Evolutionary conservation across 2,329 filamentous ascomycete species (phyloP).

Genomic region (Ophiocordyceps australis): DNA sequence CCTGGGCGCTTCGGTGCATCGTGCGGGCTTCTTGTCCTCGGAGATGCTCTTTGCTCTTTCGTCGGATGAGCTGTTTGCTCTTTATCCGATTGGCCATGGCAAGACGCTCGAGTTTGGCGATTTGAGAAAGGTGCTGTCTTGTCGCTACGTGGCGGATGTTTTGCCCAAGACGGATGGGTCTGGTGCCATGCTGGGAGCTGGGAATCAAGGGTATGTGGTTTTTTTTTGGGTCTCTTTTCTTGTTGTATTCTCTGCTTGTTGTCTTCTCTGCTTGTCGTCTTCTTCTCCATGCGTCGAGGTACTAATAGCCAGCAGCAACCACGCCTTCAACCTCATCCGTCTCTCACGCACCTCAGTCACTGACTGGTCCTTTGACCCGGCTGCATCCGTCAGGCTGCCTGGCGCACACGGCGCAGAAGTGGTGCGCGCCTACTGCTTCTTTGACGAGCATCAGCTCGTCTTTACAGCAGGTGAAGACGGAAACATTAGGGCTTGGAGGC

Average conservation of each 20-base stretch:
- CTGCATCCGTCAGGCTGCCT: conserved; percentile 36
- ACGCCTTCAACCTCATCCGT: conserved; percentile 42
- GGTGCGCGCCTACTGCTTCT: conserved; percentile 44
- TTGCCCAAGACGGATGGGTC: conserved; percentile 37
- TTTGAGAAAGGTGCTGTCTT: conserved; percentile 42
- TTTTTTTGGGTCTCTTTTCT: conserved; percentile 1
- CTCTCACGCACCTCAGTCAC: conserved; percentile 24
- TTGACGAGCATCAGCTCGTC: conserved; percentile 38
- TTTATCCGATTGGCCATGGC: conserved; percentile 50
- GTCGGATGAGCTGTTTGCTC: conserved; percentile 60
- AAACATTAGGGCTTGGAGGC: conserved; percentile 35
- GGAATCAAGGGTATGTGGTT: conserved; percentile 44
- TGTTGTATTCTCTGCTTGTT: too few relatives aligned
- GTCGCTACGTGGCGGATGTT: conserved; percentile 59
- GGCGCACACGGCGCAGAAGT: conserved; percentile 47
- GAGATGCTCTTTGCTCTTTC: conserved; percentile 54
- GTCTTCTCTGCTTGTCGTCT: too few relatives aligned
- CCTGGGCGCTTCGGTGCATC: conserved; percentile 56
- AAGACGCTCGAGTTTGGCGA: conserved; percentile 47
- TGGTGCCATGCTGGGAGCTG: conserved; percentile 43
- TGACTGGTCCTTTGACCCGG: conserved; percentile 36
- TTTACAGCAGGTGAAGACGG: conserved; percentile 43
- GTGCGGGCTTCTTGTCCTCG: conserved; percentile 48
- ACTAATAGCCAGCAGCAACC: conserved; percentile 19
- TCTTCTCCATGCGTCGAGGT: too few relatives aligned